Percentiles rank a stretch among this genome's conserved stretches.
Evolutionary conservation across 2,329 filamentous ascomycete genomes (phyloP).

Genomic region (Stenocarpella maydis): DNA sequence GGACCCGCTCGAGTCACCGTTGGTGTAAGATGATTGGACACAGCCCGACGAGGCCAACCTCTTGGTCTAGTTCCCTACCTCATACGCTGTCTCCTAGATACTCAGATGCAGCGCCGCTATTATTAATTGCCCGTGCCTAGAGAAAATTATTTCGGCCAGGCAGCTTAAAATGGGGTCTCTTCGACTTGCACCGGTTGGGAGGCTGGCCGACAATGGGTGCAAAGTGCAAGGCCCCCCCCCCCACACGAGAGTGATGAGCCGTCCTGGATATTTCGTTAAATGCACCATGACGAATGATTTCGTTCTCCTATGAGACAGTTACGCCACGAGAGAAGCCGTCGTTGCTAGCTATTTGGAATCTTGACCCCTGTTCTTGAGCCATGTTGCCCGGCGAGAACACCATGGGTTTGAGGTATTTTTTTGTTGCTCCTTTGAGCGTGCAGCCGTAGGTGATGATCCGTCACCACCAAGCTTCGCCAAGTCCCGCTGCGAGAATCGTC

Average conservation of each 20-base stretch:
- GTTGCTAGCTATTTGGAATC: not conserved
- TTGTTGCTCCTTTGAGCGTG: not conserved
- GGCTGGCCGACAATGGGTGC: not conserved
- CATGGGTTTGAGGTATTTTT: not conserved
- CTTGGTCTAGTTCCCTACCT: not conserved
- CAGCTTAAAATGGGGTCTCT: fast-evolving
- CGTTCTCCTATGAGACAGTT: fast-evolving
- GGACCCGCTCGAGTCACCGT: not conserved
- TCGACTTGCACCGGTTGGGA: not conserved
- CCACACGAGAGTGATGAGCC: not conserved
- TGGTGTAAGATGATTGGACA: slow-evolving; percentile 21
- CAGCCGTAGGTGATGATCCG: not conserved
- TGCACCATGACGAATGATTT: too few species aligned
- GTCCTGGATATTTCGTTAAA: not conserved
- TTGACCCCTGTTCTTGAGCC: not conserved
- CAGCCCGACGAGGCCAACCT: not conserved
- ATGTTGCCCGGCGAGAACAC: too few species aligned
- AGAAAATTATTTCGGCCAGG: too few species aligned
- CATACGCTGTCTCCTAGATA: not conserved
- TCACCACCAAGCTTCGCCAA: not conserved
- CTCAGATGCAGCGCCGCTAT: not conserved
- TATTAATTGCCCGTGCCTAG: not conserved
- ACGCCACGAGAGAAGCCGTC: too few species aligned
- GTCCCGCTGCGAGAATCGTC: not conserved
- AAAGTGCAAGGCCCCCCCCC: not conserved